A percentile compares a stretch with the other conserved stretches of the same genome.
These are phyloP conservation scores for Fragaria vesca DNA, from an alignment of 306 rosid genomes.

Conservation along the genomic window DNA sequence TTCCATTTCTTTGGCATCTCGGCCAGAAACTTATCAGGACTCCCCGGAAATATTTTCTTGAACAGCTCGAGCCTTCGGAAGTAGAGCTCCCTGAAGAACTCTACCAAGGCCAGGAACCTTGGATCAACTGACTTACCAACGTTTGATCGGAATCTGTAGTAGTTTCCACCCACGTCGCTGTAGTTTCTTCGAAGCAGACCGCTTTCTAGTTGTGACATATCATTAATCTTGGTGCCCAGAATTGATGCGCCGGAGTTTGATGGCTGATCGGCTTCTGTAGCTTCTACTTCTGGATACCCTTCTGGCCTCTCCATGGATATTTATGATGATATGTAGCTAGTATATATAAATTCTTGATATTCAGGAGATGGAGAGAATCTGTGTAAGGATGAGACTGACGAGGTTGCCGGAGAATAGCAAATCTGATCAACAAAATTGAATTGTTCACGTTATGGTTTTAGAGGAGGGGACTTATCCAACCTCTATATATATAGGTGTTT, in stretches of 20 bases:
- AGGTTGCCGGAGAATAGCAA: too few relatives aligned
- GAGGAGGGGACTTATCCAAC: too few relatives aligned
- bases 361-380: not conserved
- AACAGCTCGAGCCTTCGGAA: constrained; percentile 30
- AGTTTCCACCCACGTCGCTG: constrained; percentile 4
- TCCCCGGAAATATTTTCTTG: constrained; percentile 30
- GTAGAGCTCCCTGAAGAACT: constrained; percentile 42
- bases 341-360: not conserved
- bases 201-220: constrained; percentile 26
- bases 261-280: not conserved
- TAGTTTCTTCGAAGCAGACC: constrained; percentile 19
- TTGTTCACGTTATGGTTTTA: not conserved
- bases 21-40: constrained; percentile 17
- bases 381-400: not conserved
- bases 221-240: constrained; percentile 13
- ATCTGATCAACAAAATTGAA: not conserved
- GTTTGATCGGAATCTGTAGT: constrained; percentile 26
- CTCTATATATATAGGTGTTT: not conserved
- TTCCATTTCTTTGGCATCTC: constrained; percentile 29
- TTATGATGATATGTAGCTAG: not conserved
- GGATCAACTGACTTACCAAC: constrained; percentile 31
- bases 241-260: not conserved
- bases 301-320: constrained; percentile 28
- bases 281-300: constrained; percentile 26
- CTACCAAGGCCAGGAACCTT: constrained; percentile 31